Base-by-base conservation (phyloP, 768 basidiomycete genomes). In the Phaeotremella fagi region DNA sequence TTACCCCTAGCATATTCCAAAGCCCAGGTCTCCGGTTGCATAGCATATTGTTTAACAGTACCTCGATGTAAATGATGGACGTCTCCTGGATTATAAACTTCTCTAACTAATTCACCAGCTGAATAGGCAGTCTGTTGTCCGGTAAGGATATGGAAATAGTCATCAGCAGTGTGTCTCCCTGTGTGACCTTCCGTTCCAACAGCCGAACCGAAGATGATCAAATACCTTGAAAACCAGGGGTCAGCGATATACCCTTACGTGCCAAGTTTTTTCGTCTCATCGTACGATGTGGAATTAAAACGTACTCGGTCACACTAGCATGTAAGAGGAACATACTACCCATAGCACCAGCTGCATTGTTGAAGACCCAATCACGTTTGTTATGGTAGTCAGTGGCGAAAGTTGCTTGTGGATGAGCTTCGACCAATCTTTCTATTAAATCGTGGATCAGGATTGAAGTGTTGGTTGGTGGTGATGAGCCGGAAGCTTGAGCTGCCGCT, bases 281-380 rank as follows among this genome's bases (percentile, higher is more conserved):
- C n/a, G n/a, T n/a, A n/a, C n/a, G n/a, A n/a, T n/a, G n/a, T n/a
- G n/a, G n/a, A n/a, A n/a, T 90, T 27, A 62, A 90, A 82, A 77
- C 70, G 67, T 94, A 99, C 78, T 99, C 95, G 9, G 94, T 97
- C 65, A 99, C 85, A 76, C 84, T 86, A 16, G 94, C 90, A 67
- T 98, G 95, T 60, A 98, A 88, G 76, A 98, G 81, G 74, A 91
- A 95, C 94, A 99, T 97, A 28, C 65, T 67, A 48, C 91, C 91
- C 92, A 94, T 97, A 0, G 91, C 91, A 55, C 95, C 95, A 11
- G 92, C 95, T 0, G 94, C 92, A 65, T 97, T 98, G 79, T 84
- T 97, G 76, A 94, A 87, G 23, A 95, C 82, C 94, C 94, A 97
- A 67, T 97, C 91, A 31, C 78, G 78, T 20, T 80, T 70, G 55